Evolutionary conservation across 2,329 filamentous ascomycete species (phyloP).

Genomic region (Grosmannia serpens): DNA sequence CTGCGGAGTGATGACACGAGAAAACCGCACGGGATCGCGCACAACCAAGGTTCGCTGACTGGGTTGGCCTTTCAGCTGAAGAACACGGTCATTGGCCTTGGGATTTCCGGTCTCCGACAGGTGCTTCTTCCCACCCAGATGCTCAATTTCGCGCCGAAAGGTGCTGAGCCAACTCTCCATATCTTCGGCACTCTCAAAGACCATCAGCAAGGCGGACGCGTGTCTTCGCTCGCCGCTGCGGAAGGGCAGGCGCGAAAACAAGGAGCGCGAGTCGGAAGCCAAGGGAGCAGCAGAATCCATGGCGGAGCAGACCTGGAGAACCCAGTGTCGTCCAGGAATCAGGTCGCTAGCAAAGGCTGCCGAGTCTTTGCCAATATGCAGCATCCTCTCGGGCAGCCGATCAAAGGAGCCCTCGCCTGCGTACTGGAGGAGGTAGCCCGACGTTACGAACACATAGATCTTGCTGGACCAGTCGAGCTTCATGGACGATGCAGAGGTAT

Average conservation of each 20-base stretch:
- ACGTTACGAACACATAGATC: slow-evolving; percentile 58
- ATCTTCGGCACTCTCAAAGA: slow-evolving; percentile 60
- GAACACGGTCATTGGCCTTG: slow-evolving; percentile 27
- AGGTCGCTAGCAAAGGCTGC: slow-evolving; percentile 71
- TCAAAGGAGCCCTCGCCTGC: slow-evolving; percentile 58
- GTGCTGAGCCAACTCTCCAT: slow-evolving; percentile 67
- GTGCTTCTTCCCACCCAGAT: slow-evolving; percentile 54
- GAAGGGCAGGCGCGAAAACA: slow-evolving; percentile 55
- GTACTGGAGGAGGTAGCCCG: slow-evolving; percentile 67
- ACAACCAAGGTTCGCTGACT: slow-evolving; percentile 37
- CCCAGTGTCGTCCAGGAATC: slow-evolving; percentile 71
- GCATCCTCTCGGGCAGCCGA: slow-evolving; percentile 59
- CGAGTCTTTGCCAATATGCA: slow-evolving; percentile 62
- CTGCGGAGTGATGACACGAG: slow-evolving; percentile 22
- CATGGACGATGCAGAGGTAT: slow-evolving; percentile 25
- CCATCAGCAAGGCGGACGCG: slow-evolving; percentile 55
- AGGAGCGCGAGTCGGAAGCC: slow-evolving; percentile 41
- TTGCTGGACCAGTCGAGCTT: slow-evolving; percentile 58
- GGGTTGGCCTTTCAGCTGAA: slow-evolving; percentile 24
- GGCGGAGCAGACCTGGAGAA: slow-evolving; percentile 60
- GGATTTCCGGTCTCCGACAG: slow-evolving; percentile 47
- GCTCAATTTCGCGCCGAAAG: slow-evolving; percentile 59
- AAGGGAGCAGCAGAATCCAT: slow-evolving; percentile 46
- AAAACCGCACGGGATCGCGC: slow-evolving; percentile 35
- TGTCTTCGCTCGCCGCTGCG: slow-evolving; percentile 43